These are phyloP conservation scores for Backusella circina DNA, from an alignment of 192 early-diverging fungal genomes.

Conservation along the genomic window DNA sequence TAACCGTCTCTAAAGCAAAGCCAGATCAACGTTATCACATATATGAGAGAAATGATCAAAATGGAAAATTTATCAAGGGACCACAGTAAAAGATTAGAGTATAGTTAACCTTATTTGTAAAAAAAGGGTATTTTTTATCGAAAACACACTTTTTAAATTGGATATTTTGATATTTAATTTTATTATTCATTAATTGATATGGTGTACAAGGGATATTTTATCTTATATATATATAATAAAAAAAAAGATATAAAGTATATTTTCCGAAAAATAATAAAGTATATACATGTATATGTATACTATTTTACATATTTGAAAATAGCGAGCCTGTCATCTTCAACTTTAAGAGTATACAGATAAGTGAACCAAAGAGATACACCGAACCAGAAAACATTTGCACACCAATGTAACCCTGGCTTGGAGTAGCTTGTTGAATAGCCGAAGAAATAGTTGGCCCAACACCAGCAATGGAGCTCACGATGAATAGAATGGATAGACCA, in stretches of 20 bases:
- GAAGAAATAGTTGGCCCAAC: constrained; percentile 23
- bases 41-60: no score
- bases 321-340: constrained; percentile 15
- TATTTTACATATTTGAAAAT: constrained; percentile 13
- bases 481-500: constrained; percentile 22
- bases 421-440: constrained; percentile 18
- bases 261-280: no score
- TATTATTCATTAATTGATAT: background rate
- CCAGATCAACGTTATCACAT: no score
- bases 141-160: background rate
- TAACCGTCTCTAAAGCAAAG: no score
- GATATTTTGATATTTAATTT: background rate
- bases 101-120: background rate
- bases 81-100: background rate
- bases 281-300: background rate
- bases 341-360: constrained; percentile 20
- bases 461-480: constrained; percentile 8
- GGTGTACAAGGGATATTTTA: background rate
- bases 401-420: constrained; percentile 12
- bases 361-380: constrained; percentile 18
- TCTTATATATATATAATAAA: background rate
- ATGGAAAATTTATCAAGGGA: no score
- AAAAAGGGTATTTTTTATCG: background rate
- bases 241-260: background rate
- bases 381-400: constrained; percentile 31